A percentile compares a stretch with the other conserved stretches of the same genome.
phyloP scores from a whole-genome alignment of 805 yeast genomes.

The Ogataea dorogensis region DNA sequence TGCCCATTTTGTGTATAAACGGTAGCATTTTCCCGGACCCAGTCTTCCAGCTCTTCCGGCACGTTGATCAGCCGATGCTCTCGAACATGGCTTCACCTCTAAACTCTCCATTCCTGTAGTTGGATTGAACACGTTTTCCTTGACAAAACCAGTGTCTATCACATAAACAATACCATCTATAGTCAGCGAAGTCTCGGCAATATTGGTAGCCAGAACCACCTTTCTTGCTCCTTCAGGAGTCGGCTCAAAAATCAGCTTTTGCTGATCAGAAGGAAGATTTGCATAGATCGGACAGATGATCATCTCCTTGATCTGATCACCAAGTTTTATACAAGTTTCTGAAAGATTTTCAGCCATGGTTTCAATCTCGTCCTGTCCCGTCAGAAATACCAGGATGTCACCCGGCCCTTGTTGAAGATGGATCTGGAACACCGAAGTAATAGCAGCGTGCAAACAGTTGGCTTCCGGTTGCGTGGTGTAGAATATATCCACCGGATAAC shows the following conservation, averaged over 20 bases:
- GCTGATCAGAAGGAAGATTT: constrained; percentile 82
- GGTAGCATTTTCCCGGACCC: constrained; percentile 92
- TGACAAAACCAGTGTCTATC: constrained; percentile 92
- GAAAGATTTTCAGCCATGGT: constrained; percentile 65
- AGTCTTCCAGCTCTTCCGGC: constrained; percentile 99
- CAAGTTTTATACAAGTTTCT: constrained; percentile 65
- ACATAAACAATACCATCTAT: constrained; percentile 95
- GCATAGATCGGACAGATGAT: constrained; percentile 87
- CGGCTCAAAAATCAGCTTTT: constrained; percentile 77
- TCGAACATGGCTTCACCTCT: constrained; percentile 83
- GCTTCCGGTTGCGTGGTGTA: constrained; percentile 88
- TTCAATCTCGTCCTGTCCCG: constrained; percentile 97
- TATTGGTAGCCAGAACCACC: constrained; percentile 91
- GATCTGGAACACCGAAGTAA: constrained; percentile 83
- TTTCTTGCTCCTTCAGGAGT: constrained; percentile 79
- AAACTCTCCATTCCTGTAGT: constrained; percentile 85
- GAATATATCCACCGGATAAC: constrained; percentile 86
- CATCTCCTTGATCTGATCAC: constrained; percentile 57
- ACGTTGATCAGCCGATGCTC: constrained; percentile 94
- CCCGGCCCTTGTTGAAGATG: constrained; percentile 73
- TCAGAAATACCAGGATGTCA: constrained; percentile 85
- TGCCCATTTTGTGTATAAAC: constrained; percentile 83
- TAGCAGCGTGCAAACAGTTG: constrained; percentile 85
- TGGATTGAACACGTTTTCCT: constrained; percentile 87
- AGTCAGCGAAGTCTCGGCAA: constrained; percentile 95